phyloP scores from a whole-genome alignment of 305 asterid genomes.

The Striga hermonthica region DNA sequence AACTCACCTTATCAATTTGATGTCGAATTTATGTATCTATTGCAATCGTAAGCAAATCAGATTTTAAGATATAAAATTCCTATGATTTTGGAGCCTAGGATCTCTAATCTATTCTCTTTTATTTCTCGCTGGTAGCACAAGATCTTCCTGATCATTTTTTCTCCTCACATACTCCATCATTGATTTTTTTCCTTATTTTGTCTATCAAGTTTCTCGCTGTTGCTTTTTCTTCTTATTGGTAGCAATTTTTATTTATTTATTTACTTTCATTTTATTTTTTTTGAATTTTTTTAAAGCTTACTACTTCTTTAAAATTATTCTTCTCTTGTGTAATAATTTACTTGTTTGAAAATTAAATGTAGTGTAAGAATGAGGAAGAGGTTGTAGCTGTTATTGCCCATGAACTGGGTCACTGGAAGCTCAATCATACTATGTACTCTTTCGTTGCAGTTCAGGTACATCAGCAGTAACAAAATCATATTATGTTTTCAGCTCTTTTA shows the following conservation, averaged over 20 bases:
- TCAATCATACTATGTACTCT: conserved; percentile 87
- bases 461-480: conserved; percentile 12
- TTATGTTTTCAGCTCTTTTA: conserved; percentile 16
- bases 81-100: no score
- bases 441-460: conserved; percentile 91
- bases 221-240: no score
- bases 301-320: not conserved
- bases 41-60: not conserved
- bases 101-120: no score
- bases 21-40: not conserved
- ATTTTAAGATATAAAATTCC: no score
- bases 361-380: conserved; percentile 96
- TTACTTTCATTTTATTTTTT: no score
- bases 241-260: not conserved
- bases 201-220: not conserved
- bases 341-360: conserved; percentile 31
- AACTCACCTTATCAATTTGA: not conserved
- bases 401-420: conserved; percentile 99
- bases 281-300: not conserved
- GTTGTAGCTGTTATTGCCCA: conserved; percentile 98
- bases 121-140: no score
- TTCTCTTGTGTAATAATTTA: conserved; percentile 7
- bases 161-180: no score
- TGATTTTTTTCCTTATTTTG: no score
- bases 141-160: no score